Evolutionary conservation across 768 basidiomycete species (phyloP).

Genomic region (Suillus plorans): DNA sequence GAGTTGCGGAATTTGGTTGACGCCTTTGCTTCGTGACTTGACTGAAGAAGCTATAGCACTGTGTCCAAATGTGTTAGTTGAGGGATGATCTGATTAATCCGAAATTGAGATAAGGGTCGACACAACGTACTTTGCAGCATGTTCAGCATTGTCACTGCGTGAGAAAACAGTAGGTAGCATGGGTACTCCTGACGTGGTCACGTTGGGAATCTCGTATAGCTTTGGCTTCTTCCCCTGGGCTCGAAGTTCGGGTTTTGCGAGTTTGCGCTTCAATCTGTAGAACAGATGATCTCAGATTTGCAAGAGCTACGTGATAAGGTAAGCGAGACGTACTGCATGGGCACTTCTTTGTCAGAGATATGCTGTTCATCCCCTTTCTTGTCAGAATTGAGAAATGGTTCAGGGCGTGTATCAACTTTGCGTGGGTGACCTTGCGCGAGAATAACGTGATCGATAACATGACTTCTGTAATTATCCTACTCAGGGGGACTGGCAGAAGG

Average conservation of each 20-base stretch:
- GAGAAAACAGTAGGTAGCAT: not conserved
- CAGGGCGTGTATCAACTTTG: not conserved
- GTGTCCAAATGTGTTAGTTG: not conserved
- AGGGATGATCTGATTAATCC: not conserved
- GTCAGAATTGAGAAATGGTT: not conserved
- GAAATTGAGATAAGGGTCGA: slow-evolving; percentile 1
- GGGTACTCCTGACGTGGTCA: not conserved
- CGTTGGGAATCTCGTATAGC: not conserved
- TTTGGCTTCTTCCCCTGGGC: slow-evolving; percentile 1
- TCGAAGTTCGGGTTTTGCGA: not conserved
- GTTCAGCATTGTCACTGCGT: slow-evolving; percentile 6
- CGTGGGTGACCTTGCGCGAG: not conserved
- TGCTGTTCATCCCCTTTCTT: not conserved
- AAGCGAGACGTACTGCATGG: slow-evolving; percentile 12
- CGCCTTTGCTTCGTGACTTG: not conserved
- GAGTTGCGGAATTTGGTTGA: not conserved
- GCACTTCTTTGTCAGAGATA: not conserved
- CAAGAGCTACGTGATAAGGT: not conserved
- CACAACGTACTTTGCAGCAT: slow-evolving; percentile 14
- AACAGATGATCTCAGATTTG: not conserved
- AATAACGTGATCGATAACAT: slow-evolving; percentile 3
- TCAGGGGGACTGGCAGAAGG: slow-evolving; percentile 1
- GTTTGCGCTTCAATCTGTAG: slow-evolving; percentile 13
- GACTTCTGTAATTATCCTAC: not conserved
- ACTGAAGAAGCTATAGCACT: not conserved